A percentile compares a stretch with the other conserved stretches of the same genome.
Conservation (phyloP, 2,329 filamentous ascomycete species). For the Tolypocladium sp. region DNA sequence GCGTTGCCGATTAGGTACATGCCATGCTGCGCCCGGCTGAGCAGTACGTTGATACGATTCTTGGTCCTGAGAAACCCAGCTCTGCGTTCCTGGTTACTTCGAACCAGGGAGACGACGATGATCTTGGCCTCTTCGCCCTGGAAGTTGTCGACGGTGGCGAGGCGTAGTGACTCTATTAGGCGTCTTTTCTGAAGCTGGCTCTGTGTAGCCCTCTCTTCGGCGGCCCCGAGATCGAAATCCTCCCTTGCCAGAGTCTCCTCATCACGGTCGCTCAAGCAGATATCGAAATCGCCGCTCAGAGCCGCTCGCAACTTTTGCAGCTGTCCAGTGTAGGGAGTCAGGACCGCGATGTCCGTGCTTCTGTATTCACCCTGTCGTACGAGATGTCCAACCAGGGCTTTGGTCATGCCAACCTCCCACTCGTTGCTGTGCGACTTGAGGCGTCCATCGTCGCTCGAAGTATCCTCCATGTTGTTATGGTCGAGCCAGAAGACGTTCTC, state of each 20-base stretch:
- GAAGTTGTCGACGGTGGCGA: constrained; percentile 67
- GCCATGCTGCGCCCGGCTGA: constrained; percentile 58
- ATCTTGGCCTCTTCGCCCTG: constrained; percentile 70
- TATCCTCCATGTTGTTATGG: constrained; percentile 38
- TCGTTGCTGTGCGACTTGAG: constrained; percentile 42
- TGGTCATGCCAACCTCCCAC: constrained; percentile 56
- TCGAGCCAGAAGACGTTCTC: constrained; percentile 52
- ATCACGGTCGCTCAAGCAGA: constrained; percentile 57
- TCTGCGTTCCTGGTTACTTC: constrained; percentile 51
- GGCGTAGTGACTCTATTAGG: constrained; percentile 37
- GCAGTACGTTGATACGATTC: constrained; percentile 61
- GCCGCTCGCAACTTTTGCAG: constrained; percentile 37
- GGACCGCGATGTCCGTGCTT: constrained; percentile 54
- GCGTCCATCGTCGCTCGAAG: constrained; percentile 17
- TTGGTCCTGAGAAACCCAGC: constrained; percentile 59
- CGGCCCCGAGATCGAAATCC: constrained; percentile 20
- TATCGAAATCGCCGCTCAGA: constrained; percentile 42
- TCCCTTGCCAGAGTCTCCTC: constrained; percentile 42
- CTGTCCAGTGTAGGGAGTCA: constrained; percentile 58
- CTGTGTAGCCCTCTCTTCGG: background rate
- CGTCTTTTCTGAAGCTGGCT: constrained; percentile 16
- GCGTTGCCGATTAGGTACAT: constrained; percentile 65
- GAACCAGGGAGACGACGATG: constrained; percentile 59
- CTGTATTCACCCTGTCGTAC: constrained; percentile 54
- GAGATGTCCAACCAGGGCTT: constrained; percentile 54